Percentiles rank a stretch among this genome's conserved stretches.
These are phyloP conservation scores for Parasitella parasitica DNA, from an alignment of 371 early-diverging fungal species.

Conservation along the genomic window DNA sequence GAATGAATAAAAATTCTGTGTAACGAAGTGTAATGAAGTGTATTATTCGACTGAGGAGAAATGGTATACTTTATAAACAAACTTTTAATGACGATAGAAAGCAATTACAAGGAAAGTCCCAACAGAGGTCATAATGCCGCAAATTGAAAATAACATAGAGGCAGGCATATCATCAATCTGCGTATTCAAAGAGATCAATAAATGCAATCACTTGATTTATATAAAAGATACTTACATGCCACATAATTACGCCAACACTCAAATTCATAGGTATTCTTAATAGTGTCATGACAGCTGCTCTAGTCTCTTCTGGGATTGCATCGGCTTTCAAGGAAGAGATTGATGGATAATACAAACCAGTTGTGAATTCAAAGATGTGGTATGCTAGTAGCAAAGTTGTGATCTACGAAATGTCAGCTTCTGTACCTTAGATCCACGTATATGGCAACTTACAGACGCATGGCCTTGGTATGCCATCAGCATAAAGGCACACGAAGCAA, in stretches of 20 bases:
- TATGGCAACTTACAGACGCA: conserved; percentile 27
- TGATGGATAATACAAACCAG: conserved; percentile 78
- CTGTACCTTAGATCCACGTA: neutral
- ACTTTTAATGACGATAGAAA: conserved; percentile 18
- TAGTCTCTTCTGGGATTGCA: conserved; percentile 70
- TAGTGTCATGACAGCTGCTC: conserved; percentile 76
- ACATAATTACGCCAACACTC: conserved; percentile 67
- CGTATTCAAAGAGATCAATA: neutral
- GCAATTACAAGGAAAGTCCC: conserved; percentile 15
- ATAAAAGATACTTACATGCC: conserved; percentile 44
- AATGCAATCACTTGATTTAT: neutral
- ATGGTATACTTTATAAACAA: neutral
- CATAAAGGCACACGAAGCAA: conserved; percentile 39
- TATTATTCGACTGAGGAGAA: no score
- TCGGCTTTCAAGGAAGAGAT: conserved; percentile 68
- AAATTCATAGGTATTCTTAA: conserved; percentile 79
- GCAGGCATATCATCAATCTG: conserved; percentile 22
- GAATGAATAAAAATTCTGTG: neutral
- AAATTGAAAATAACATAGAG: conserved; percentile 20
- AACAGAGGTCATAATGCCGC: conserved; percentile 23
- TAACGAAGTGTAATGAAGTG: no score
- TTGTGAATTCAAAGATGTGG: conserved; percentile 66
- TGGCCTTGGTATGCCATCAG: conserved; percentile 32
- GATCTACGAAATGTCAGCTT: neutral
- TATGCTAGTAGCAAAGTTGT: conserved; percentile 25